Percentiles rank a stretch among this genome's conserved stretches.
Evolutionary conservation across 352 stramenopile species (phyloP).

Genomic region (Plasmopara halstedii): DNA sequence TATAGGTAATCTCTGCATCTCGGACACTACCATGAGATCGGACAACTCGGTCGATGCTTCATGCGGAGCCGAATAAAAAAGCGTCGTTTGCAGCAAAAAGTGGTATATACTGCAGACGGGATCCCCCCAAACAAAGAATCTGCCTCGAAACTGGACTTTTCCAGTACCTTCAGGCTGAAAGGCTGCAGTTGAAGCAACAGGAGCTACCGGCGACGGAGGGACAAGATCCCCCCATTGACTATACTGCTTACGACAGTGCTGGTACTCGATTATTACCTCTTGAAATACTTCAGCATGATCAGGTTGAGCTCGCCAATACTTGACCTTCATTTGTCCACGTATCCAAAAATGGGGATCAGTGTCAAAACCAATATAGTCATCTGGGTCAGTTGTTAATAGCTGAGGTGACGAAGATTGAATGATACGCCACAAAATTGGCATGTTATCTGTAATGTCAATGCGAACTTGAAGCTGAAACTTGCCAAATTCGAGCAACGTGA

Average conservation of each 20-base stretch:
- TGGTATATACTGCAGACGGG: constrained; percentile 62
- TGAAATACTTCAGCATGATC: constrained; percentile 8
- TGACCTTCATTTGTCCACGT: constrained; percentile 29
- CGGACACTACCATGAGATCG: constrained; percentile 24
- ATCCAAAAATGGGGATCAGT: constrained; percentile 27
- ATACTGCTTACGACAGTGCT: constrained; percentile 26
- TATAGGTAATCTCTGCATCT: constrained; percentile 42
- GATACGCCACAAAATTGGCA: constrained; percentile 44
- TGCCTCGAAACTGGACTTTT: constrained; percentile 19
- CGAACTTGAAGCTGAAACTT: constrained; percentile 41
- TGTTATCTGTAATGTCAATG: constrained; percentile 22
- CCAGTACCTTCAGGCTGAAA: constrained; percentile 12
- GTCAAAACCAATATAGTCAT: constrained; percentile 7
- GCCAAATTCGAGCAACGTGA: constrained; percentile 26
- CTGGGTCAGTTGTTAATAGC: constrained; percentile 5
- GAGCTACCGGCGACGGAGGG: constrained; percentile 9
- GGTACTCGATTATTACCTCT: constrained; percentile 27
- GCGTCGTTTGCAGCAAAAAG: constrained; percentile 46
- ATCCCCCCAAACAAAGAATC: constrained; percentile 48
- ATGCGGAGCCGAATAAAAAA: constrained; percentile 47
- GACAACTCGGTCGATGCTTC: constrained; percentile 18
- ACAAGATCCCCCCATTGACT: constrained; percentile 26
- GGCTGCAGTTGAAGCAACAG: constrained; percentile 1
- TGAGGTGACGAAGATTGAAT: constrained; percentile 22
- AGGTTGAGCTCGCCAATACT: constrained; percentile 19